Conservation (phyloP, 179 eudicot species). For the Drosera spatulata region DNA sequence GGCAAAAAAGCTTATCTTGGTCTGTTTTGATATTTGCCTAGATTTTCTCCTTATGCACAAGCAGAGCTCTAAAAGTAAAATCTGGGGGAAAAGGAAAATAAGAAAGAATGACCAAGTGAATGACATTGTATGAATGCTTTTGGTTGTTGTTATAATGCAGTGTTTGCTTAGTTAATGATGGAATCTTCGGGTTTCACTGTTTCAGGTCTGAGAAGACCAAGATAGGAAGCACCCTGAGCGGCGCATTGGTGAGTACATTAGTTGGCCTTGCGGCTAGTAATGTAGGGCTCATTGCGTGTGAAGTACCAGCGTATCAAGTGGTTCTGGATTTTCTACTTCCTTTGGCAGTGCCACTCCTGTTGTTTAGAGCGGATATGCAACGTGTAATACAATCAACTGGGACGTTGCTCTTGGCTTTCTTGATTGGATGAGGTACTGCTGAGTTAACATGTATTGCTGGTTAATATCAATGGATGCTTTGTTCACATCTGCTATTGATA, state of each 20-base stretch:
- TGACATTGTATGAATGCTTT: background rate
- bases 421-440: constrained; percentile 68
- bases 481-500: background rate
- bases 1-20: no score
- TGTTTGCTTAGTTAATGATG: no score
- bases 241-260: constrained; percentile 66
- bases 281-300: constrained; percentile 62
- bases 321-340: constrained; percentile 67
- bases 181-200: constrained; percentile 1
- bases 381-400: constrained; percentile 69
- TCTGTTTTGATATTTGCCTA: no score
- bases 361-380: constrained; percentile 71
- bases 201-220: constrained; percentile 86
- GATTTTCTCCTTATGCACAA: no score
- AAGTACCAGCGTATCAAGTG: constrained; percentile 55
- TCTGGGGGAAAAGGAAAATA: no score
- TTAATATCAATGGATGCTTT: no score
- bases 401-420: constrained; percentile 69
- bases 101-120: no score
- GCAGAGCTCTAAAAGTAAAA: no score
- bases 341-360: constrained; percentile 75
- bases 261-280: constrained; percentile 77
- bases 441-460: background rate
- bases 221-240: constrained; percentile 72
- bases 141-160: background rate